Base-by-base conservation (phyloP, 2,329 filamentous ascomycete genomes). In the Pseudopithomyces maydicus region DNA sequence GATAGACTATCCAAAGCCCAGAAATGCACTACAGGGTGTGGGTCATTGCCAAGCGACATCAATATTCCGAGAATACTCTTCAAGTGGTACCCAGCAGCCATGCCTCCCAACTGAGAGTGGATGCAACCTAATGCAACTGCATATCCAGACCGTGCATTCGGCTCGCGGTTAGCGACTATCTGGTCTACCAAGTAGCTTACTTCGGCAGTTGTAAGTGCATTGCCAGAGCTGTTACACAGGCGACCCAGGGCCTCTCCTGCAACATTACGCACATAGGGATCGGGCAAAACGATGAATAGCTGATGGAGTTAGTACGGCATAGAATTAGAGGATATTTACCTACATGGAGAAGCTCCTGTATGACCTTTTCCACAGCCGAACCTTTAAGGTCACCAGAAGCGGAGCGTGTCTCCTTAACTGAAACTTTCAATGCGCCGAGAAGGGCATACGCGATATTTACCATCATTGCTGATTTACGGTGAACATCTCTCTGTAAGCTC, bases 21-120 rank as follows among this genome's bases (percentile, higher is more conserved):
- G 72, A 94, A 97, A 75, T 99, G 95, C 8, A 99, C 95, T 0
- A 91, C 88, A 0, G 95, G 93, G 73, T 99, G 95, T 19, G 94
- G 91, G 70, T 99, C 95, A 66, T 93, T 97, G 74, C 92, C 94
- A 10, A 99, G 83, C 7, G 95, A 98, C 90, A 98, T 96, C n/a
- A 99, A 80, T 38, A 99, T 96, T 17, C 94, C 90, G n/a, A 97
- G 85, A 48, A 99, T 97, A 1, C 92, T 97, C 79, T 98, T 98
- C 49, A 99, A 83, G 73, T 99, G 95, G 67, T 95, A 92, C 3
- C 93, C 92, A 53, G 95, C 95, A 52, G 95, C 95, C 93, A 99
- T 98, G 55, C 95, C 94, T 55, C 95, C 96, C 33, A 99, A 90
- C 74, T 97, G 92, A 17, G 92, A 90, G 77, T 99, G 93, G 50